These are phyloP conservation scores for Komagataella pseudopastoris DNA, from an alignment of 805 yeast species.

Conservation along the genomic window DNA sequence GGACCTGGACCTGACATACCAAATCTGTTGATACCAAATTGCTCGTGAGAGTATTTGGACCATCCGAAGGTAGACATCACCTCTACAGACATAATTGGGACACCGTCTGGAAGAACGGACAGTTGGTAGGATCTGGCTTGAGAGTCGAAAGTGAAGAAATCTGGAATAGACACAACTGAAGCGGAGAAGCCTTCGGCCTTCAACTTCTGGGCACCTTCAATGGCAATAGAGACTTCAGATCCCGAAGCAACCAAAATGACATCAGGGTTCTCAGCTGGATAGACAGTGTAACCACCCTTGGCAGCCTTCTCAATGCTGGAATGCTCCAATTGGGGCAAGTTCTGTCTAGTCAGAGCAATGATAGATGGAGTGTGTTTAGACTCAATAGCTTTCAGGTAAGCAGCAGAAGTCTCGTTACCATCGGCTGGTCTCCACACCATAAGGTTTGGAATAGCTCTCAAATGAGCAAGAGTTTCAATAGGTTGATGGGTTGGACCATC, in stretches of 20 bases:
- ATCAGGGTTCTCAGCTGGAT: conserved; percentile 47
- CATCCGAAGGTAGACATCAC: conserved; percentile 87
- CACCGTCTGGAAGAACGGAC: conserved; percentile 87
- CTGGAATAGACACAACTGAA: conserved; percentile 85
- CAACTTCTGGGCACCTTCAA: conserved; percentile 71
- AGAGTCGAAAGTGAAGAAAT: conserved; percentile 76
- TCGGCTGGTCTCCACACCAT: conserved; percentile 91
- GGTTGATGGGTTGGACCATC: conserved; percentile 94
- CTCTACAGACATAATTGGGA: conserved; percentile 88
- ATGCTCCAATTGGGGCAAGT: conserved; percentile 87
- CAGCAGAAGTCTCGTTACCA: conserved; percentile 81
- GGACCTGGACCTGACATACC: conserved; percentile 92
- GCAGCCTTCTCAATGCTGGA: conserved; percentile 83
- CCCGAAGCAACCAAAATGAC: conserved; percentile 83
- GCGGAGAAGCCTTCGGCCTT: conserved; percentile 55
- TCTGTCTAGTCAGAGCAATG: conserved; percentile 74
- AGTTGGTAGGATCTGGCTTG: conserved; percentile 74
- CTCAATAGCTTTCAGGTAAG: conserved; percentile 54
- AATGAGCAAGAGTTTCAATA: conserved; percentile 76
- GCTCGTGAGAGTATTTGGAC: conserved; percentile 92
- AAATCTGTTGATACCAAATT: conserved; percentile 88
- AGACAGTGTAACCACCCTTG: conserved; percentile 85
- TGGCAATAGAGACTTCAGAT: conserved; percentile 79
- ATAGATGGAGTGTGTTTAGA: conserved; percentile 56
- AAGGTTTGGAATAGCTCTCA: conserved; percentile 74